Base-by-base conservation (phyloP, 2,329 filamentous ascomycete species). In the Rhytidhysteron rufulum region DNA sequence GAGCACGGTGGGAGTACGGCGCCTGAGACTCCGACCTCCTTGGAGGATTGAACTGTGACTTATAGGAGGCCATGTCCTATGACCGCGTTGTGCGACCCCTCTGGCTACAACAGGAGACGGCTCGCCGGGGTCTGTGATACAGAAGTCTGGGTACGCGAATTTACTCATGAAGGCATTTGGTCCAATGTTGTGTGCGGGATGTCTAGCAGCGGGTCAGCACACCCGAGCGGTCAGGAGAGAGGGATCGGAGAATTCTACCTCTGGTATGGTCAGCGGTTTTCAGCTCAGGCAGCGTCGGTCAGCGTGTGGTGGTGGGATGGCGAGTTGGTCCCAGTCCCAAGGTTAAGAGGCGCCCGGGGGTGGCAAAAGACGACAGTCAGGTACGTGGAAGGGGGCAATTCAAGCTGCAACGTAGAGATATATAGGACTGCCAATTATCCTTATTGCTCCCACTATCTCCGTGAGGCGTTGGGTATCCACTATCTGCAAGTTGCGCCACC, bases 111-210 rank as follows among this genome's bases (percentile, higher is more conserved):
- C 43, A 42, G 43, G 37, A 43, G 44, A 50, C 46, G 50, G 48
- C 42, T 50, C 53, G 50, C 49, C 43, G 39, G 44, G 47, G 41
- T 48, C 49, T 54, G 56, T 66, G 49, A 51, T 53, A 58, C 55
- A 45, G 45, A 52, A 49, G 43, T 42, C 51, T 55, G 55, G 58
- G 58, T 57, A 52, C 51, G 53, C 54, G 49, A 53, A 54, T 58
- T 54, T 58, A 62, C 60, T 66, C 64, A 68, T 68, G 59, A 60
- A 65, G 60, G 53, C 63, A 64, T 65, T 47, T 57, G 53, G 53
- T 53, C 46, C 5, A 30, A 37, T 29, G 39, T 52, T 41, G 49
- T 47, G 43, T 44, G 51, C 55, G 41, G n/a, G n/a, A 47, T 50
- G 49, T 48, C 42, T 51, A 37, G 45, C 40, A 38, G 35, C 38